phyloP scores from a whole-genome alignment of 2,329 filamentous ascomycete genomes.

The Colletotrichum sp. region DNA sequence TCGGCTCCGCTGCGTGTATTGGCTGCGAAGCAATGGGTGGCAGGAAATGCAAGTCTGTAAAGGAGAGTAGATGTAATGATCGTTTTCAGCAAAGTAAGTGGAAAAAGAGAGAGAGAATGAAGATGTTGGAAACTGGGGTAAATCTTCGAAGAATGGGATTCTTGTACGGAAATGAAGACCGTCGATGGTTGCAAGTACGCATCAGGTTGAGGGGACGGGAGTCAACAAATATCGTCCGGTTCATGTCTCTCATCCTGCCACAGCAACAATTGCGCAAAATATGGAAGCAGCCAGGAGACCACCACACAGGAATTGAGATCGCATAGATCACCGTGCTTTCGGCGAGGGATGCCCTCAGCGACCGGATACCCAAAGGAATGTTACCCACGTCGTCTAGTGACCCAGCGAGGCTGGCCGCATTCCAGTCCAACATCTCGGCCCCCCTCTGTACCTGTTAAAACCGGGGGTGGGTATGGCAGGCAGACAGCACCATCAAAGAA shows the following conservation, averaged over 20 bases:
- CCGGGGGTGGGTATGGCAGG: background rate
- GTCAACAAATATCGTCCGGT: conserved; percentile 22
- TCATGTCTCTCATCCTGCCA: conserved; percentile 18
- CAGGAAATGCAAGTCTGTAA: background rate
- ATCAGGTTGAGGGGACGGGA: conserved; percentile 8
- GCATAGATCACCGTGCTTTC: conserved; percentile 17
- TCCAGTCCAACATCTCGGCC: conserved; percentile 4
- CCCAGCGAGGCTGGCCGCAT: conserved; percentile 18
- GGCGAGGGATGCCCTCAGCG: conserved; percentile 10
- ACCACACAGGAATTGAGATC: conserved; percentile 11
- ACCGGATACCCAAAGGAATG: conserved; percentile 17
- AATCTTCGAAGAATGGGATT: conserved; percentile 20
- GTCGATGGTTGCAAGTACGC: conserved; percentile 19
- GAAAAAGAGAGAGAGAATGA: conserved; percentile 13
- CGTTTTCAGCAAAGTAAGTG: conserved; percentile 3
- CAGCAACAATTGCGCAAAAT: conserved; percentile 15
- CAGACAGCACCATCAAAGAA: conserved; percentile 3
- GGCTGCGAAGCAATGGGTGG: background rate
- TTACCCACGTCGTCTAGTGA: conserved; percentile 15
- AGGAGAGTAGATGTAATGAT: background rate
- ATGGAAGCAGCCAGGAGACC: conserved; percentile 17
- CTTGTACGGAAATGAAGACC: conserved; percentile 21
- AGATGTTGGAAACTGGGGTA: conserved; percentile 3
- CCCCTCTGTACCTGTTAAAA: background rate
- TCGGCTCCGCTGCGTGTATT: background rate